Evolutionary conservation across 2,329 filamentous ascomycete species (phyloP).

Genomic region (Fusarium sp.): DNA sequence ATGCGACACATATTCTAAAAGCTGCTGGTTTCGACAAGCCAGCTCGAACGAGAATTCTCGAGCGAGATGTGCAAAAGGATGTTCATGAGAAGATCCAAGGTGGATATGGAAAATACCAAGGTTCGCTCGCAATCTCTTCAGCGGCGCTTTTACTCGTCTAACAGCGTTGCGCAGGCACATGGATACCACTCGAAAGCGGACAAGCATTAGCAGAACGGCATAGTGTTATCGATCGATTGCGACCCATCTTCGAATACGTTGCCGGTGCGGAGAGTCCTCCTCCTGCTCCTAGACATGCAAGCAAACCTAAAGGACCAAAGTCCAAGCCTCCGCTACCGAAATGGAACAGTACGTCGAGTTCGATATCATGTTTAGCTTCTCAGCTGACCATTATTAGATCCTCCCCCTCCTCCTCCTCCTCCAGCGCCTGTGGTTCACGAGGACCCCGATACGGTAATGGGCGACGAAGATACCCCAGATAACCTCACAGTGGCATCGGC

Average conservation of each 20-base stretch:
- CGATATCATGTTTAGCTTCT: too few species aligned
- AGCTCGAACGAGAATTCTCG: conserved; percentile 90
- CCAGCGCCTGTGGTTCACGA: conserved; percentile 56
- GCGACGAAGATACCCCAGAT: conserved; percentile 84
- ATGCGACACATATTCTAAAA: conserved; percentile 98
- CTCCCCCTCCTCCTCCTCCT: conserved; percentile 40
- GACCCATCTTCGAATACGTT: conserved; percentile 88
- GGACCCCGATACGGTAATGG: conserved; percentile 71
- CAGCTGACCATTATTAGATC: conserved; percentile 33
- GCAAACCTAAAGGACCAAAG: conserved; percentile 83
- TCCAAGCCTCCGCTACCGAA: conserved; percentile 64
- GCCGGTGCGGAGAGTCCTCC: conserved; percentile 89
- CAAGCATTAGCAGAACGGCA: conserved; percentile 87
- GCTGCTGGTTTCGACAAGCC: conserved; percentile 98
- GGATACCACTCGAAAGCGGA: conserved; percentile 89
- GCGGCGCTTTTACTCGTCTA: background rate
- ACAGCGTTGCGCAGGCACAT: conserved; percentile 73
- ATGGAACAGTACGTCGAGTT: conserved; percentile 55
- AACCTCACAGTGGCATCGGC: conserved; percentile 85
- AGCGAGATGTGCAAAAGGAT: conserved; percentile 96
- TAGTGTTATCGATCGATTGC: conserved; percentile 83
- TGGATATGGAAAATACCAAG: conserved; percentile 98
- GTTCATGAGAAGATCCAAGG: conserved; percentile 98
- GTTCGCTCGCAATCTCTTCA: conserved; percentile 56
- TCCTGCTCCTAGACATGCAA: conserved; percentile 91